phyloP scores from a whole-genome alignment of 345 rosid species.

The Barbarea vulgaris region DNA sequence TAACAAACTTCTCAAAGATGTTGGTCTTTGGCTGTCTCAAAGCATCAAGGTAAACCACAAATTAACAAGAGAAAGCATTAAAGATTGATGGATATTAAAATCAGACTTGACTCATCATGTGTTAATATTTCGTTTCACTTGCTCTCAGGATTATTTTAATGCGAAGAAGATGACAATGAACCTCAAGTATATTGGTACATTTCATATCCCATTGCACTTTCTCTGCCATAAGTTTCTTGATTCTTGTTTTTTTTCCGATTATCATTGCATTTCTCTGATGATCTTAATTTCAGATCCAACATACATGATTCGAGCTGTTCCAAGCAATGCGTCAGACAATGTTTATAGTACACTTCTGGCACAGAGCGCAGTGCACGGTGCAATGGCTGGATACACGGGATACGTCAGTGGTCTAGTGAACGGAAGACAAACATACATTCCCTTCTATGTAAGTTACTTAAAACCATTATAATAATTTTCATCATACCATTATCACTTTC shows the following conservation, averaged over 20 bases:
- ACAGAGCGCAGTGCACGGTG: constrained; percentile 84
- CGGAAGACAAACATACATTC: constrained; percentile 83
- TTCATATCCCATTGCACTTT: background rate
- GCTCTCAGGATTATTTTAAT: constrained; percentile 58
- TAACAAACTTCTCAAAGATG: constrained; percentile 79
- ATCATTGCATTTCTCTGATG: background rate
- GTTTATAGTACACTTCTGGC: constrained; percentile 90
- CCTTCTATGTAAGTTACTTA: constrained; percentile 61
- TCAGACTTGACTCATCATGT: constrained; percentile 2
- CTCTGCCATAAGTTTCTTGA: background rate
- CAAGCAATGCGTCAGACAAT: constrained; percentile 85
- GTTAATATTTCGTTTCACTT: background rate
- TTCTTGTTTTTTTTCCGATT: background rate
- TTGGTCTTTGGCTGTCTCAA: constrained; percentile 73
- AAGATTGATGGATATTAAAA: background rate
- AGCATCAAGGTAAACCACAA: constrained; percentile 57
- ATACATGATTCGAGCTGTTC: constrained; percentile 84
- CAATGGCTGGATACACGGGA: constrained; percentile 95
- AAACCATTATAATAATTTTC: background rate
- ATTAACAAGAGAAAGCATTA: background rate
- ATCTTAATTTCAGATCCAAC: constrained; percentile 66
- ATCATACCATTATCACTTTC: background rate
- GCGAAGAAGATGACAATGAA: constrained; percentile 62
- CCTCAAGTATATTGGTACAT: constrained; percentile 76
- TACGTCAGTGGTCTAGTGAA: constrained; percentile 75